Evolutionary conservation across 2,329 filamentous ascomycete species (phyloP), one percentile per base, ranked within the genome.

Genomic region (Ophiocordyceps polyrhachis-furcata): DNA sequence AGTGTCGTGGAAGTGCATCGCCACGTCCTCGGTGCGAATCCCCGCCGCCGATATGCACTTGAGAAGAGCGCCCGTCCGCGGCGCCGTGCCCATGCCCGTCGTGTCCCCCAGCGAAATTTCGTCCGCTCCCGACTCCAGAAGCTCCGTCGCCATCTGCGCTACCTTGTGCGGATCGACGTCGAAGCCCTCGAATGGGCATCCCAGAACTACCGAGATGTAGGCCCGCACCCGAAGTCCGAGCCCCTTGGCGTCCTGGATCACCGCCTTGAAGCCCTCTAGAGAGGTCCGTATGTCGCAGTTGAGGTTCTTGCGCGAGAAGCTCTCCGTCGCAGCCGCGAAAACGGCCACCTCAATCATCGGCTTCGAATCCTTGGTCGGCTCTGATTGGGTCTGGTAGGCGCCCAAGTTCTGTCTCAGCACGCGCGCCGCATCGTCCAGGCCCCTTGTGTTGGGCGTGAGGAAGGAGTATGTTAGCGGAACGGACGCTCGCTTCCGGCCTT

Each of bases 31-130:
- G 45, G 71, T 72, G 19, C 79, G 70, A 17, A 93, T 71, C 0
- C 79, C 81, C 2, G 81, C 81, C 1, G 76, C 71, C 9, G 68
- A 61, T 61, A 86, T 64, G 46, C 78, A 78, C 50, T 70, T 70
- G 47, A 87, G 66, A 42, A 87, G 64, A 46, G 75, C 73, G 45
- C 68, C 65, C 2, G 81, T 85, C 46, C 76, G 68, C 17, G 78
- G 79, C n/a, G 78, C 79, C 0, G 84, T 93, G 29, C 87, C 88
- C 73, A 93, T 87, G 17, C 88, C 88, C 0, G 87, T 89, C 0
- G 88, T 95, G 56, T 94, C 88, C 7, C 86, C 87, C 1, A 94
- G 73, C 1, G 83, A 83, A 52, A 95, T 87, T 67, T 94, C 86
- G 56, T 93, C 85, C 19, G 85, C 88, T 17, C 88, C 88, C 69